A percentile compares a stretch with the other conserved stretches of the same genome.
These are phyloP conservation scores for Aspergillus cristatus DNA, from an alignment of 495 filamentous ascomycete species.

Conservation along the genomic window DNA sequence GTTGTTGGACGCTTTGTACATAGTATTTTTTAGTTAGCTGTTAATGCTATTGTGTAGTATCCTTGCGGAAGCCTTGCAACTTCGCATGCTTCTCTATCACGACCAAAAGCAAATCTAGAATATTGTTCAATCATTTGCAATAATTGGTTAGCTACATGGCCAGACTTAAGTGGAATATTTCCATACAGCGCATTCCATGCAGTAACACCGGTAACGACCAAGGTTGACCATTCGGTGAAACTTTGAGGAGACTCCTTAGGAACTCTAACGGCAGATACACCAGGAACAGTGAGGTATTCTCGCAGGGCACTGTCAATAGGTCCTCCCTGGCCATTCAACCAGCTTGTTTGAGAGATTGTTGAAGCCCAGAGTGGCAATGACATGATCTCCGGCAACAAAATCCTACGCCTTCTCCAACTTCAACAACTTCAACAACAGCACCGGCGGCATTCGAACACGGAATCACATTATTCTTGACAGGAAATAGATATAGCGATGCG, in stretches of 20 bases:
- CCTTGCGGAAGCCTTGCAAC: too few species aligned
- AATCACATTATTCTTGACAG: slow-evolving; percentile 43
- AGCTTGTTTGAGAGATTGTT: slow-evolving; percentile 38
- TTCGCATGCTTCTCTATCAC: too few species aligned
- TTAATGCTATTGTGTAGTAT: too few species aligned
- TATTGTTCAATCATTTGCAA: too few species aligned
- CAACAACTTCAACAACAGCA: slow-evolving; percentile 52
- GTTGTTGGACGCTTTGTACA: too few species aligned
- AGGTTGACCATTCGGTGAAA: slow-evolving; percentile 45
- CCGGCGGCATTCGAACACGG: slow-evolving; percentile 64
- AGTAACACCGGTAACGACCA: slow-evolving; percentile 52
- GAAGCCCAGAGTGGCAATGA: slow-evolving; percentile 62
- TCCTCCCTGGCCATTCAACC: slow-evolving; percentile 50
- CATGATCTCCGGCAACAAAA: slow-evolving; percentile 54
- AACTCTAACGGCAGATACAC: slow-evolving; percentile 50
- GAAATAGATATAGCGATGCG: slow-evolving; percentile 53
- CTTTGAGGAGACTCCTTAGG: slow-evolving; percentile 48
- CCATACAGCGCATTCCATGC: slow-evolving; percentile 71
- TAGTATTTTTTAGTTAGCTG: too few species aligned
- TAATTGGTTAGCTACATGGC: too few species aligned
- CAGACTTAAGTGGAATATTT: slow-evolving; percentile 38
- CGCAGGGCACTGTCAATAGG: slow-evolving; percentile 54
- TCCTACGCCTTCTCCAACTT: slow-evolving; percentile 51
- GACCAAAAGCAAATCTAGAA: too few species aligned
- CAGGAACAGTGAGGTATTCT: slow-evolving; percentile 52